phyloP scores from a whole-genome alignment of 345 rosid genomes.

The Eutrema japonicum region DNA sequence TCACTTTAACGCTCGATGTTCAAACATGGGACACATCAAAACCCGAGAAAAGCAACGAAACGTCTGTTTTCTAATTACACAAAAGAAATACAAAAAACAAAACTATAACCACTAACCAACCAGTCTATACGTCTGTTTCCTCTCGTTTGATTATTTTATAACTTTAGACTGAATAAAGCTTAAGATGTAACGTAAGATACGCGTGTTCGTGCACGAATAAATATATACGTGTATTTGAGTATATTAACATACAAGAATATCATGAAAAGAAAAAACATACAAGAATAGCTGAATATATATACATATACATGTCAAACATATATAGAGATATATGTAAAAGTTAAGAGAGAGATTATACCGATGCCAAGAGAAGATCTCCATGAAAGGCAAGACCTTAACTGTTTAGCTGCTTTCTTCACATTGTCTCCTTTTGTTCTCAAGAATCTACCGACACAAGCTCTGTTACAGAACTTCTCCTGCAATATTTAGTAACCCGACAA shows the following conservation, averaged over 20 bases:
- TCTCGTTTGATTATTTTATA: slow-evolving; percentile 9
- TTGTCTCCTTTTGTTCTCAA: slow-evolving; percentile 73
- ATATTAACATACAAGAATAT: slow-evolving; percentile 19
- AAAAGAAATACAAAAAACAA: slow-evolving; percentile 13
- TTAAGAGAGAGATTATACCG: slow-evolving; percentile 49
- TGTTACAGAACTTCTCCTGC: slow-evolving; percentile 93
- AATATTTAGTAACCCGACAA: not conserved
- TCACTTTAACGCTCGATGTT: slow-evolving; percentile 52
- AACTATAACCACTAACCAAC: slow-evolving; percentile 21
- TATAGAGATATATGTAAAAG: slow-evolving; percentile 1
- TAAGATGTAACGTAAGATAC: slow-evolving; percentile 12
- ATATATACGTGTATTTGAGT: not conserved
- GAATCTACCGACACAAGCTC: slow-evolving; percentile 74
- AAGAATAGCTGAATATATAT: not conserved
- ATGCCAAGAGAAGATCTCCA: slow-evolving; percentile 87
- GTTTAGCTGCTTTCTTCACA: slow-evolving; percentile 86
- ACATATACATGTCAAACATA: not conserved
- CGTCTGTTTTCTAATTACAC: slow-evolving; percentile 27
- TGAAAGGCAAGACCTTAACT: slow-evolving; percentile 79
- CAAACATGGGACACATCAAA: slow-evolving; percentile 49
- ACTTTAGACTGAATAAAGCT: slow-evolving; percentile 23
- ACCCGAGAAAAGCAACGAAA: slow-evolving; percentile 39
- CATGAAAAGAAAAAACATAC: not conserved
- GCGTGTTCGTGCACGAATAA: not conserved
- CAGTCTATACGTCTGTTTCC: too few relatives aligned